Evolutionary conservation across 768 basidiomycete genomes (phyloP).

Genomic region (Trametes cingulata): DNA sequence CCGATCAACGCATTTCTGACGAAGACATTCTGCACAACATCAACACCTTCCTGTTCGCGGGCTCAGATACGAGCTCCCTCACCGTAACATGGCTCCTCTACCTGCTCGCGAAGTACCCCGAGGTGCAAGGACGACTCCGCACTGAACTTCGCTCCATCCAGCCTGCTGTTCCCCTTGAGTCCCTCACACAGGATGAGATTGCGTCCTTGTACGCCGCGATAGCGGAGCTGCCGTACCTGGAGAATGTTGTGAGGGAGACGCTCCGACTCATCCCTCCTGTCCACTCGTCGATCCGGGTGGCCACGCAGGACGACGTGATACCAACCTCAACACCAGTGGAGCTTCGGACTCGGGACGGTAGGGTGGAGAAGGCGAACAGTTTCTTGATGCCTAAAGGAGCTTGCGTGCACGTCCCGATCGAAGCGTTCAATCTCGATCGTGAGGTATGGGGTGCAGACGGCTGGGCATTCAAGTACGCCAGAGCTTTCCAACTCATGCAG

Average conservation of each 20-base stretch:
- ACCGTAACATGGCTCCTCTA: conserved; percentile 84
- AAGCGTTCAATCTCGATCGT: conserved; percentile 78
- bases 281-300: conserved; percentile 79
- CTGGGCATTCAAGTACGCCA: conserved; percentile 78
- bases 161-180: conserved; percentile 36
- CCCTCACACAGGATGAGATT: conserved; percentile 66
- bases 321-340: conserved; percentile 69
- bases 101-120: conserved; percentile 66
- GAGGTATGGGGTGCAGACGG: conserved; percentile 79
- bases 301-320: conserved; percentile 74
- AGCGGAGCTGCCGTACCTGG: conserved; percentile 64
- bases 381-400: conserved; percentile 65
- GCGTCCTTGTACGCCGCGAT: conserved; percentile 58
- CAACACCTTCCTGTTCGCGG: conserved; percentile 89
- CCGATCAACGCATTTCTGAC: conserved; percentile 78
- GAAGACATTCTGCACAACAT: conserved; percentile 84
- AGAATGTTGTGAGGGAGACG: conserved; percentile 75
- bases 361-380: conserved; percentile 40
- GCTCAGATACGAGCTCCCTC: conserved; percentile 85
- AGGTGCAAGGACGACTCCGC: conserved; percentile 69
- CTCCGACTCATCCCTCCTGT: conserved; percentile 80
- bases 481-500: too few relatives aligned
- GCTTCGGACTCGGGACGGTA: conserved; percentile 44
- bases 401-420: conserved; percentile 75
- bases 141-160: conserved; percentile 58